Percentiles rank a stretch among this genome's conserved stretches.
Evolutionary conservation across 192 early-diverging fungal genomes (phyloP).

Genomic region (Cetraspora pellucida): DNA sequence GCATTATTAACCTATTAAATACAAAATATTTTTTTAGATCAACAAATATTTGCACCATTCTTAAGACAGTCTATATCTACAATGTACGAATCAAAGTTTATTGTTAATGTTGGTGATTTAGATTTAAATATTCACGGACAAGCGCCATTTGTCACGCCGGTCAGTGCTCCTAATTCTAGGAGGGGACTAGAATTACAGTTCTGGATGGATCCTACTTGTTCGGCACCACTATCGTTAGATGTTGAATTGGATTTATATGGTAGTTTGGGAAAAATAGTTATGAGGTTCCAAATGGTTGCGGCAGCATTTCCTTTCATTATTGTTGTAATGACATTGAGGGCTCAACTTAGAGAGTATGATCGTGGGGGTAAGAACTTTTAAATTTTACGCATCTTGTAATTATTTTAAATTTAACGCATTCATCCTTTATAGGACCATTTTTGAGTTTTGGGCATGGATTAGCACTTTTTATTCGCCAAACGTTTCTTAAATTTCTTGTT

Average conservation of each 20-base stretch:
- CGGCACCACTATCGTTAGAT: slow-evolving; percentile 45
- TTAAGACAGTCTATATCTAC: slow-evolving; percentile 57
- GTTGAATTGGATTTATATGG: slow-evolving; percentile 69
- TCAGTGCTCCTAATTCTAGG: slow-evolving; percentile 18
- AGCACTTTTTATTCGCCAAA: slow-evolving; percentile 38
- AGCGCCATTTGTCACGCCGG: slow-evolving; percentile 44
- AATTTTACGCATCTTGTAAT: not conserved
- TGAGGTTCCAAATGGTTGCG: slow-evolving; percentile 72
- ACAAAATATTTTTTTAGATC: slow-evolving; percentile 12
- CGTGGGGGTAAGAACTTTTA: slow-evolving; percentile 20
- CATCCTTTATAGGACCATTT: slow-evolving; percentile 37
- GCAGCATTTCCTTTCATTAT: slow-evolving; percentile 69
- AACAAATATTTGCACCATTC: slow-evolving; percentile 51
- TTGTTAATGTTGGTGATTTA: slow-evolving; percentile 45
- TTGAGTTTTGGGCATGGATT: slow-evolving; percentile 48
- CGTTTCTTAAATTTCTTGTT: slow-evolving; percentile 41
- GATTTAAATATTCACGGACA: slow-evolving; percentile 59
- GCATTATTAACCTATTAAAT: not conserved
- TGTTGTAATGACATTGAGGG: slow-evolving; percentile 55
- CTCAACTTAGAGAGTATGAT: slow-evolving; percentile 48
- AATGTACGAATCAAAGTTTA: slow-evolving; percentile 59
- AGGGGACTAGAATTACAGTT: slow-evolving; percentile 51
- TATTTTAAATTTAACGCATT: not conserved
- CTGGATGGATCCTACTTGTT: slow-evolving; percentile 59
- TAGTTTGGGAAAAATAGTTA: slow-evolving; percentile 66